phyloP scores from a whole-genome alignment of 805 yeast species.

The Isabelozyma rhagii region DNA sequence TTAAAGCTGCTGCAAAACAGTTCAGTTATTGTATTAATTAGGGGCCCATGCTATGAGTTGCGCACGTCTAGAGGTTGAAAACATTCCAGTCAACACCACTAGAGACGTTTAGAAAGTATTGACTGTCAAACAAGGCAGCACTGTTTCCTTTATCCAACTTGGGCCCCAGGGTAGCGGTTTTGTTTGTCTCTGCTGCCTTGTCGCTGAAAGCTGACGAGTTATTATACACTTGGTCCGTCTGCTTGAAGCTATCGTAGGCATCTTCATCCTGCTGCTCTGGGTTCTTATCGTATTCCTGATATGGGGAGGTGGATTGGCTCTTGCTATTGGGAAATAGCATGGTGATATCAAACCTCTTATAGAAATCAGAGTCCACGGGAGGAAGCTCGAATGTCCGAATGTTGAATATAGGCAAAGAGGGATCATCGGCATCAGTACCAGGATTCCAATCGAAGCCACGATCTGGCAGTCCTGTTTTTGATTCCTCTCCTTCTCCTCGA shows the following conservation, averaged over 20 bases:
- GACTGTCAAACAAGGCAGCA: constrained; percentile 2
- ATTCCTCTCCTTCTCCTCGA: neutral
- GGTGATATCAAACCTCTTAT: constrained; percentile 3
- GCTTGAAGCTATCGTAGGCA: neutral
- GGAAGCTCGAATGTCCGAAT: constrained; percentile 5
- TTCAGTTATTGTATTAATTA: no score
- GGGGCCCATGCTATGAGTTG: no score
- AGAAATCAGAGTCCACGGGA: neutral
- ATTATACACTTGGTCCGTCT: neutral
- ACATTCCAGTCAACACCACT: constrained; percentile 7
- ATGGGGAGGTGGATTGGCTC: neutral
- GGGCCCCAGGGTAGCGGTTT: neutral
- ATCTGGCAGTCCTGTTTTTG: neutral
- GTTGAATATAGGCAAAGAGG: constrained; percentile 2
- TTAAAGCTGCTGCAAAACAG: no score
- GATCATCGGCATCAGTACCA: neutral
- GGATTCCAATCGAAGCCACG: neutral
- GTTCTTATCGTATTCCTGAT: neutral
- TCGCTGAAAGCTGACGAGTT: neutral
- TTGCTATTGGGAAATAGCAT: constrained; percentile 4
- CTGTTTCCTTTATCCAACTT: neutral
- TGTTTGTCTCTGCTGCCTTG: neutral
- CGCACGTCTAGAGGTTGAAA: neutral
- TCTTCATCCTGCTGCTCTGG: neutral
- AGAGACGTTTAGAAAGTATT: constrained; percentile 6